A percentile compares a stretch with the other conserved stretches of the same genome.
Conservation (phyloP, 371 early-diverging fungal genomes). For the Zopfochytrium polystomum region DNA sequence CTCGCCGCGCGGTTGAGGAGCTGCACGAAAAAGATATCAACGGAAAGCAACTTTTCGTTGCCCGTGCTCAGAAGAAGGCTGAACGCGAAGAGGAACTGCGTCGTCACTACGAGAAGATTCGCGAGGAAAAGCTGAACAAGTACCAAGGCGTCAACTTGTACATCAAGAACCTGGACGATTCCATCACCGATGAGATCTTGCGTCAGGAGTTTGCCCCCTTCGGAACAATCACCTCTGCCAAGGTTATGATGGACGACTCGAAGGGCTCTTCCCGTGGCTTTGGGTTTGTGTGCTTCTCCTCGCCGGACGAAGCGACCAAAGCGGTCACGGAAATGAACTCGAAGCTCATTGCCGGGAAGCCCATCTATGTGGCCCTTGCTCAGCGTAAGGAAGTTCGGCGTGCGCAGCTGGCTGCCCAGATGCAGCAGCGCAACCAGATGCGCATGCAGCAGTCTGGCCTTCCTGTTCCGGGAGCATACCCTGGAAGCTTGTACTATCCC, state of each 20-base stretch:
- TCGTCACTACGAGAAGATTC: constrained; percentile 87
- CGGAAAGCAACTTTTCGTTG: constrained; percentile 92
- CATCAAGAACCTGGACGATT: constrained; percentile 96
- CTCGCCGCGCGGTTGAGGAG: constrained; percentile 86
- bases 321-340: constrained; percentile 69
- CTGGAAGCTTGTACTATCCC: constrained; percentile 46
- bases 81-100: constrained; percentile 97
- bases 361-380: constrained; percentile 95
- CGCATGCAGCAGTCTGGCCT: constrained; percentile 46
- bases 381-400: constrained; percentile 96
- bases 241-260: constrained; percentile 94
- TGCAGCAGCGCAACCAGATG: constrained; percentile 85
- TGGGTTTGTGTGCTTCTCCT: constrained; percentile 75
- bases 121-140: constrained; percentile 92
- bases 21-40: constrained; percentile 89
- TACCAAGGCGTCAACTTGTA: constrained; percentile 98
- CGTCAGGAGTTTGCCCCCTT: constrained; percentile 92
- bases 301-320: constrained; percentile 58
- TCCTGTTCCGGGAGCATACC: constrained; percentile 39
- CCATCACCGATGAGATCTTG: constrained; percentile 91
- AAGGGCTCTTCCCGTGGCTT: constrained; percentile 71
- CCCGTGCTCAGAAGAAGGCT: constrained; percentile 97
- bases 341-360: constrained; percentile 79
- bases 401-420: constrained; percentile 89
- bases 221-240: constrained; percentile 93